Evolutionary conservation across 1,284 basidiomycete species (phyloP), one percentile per base, ranked within the genome.

Genomic region (Ustanciosporium gigantosporum): DNA sequence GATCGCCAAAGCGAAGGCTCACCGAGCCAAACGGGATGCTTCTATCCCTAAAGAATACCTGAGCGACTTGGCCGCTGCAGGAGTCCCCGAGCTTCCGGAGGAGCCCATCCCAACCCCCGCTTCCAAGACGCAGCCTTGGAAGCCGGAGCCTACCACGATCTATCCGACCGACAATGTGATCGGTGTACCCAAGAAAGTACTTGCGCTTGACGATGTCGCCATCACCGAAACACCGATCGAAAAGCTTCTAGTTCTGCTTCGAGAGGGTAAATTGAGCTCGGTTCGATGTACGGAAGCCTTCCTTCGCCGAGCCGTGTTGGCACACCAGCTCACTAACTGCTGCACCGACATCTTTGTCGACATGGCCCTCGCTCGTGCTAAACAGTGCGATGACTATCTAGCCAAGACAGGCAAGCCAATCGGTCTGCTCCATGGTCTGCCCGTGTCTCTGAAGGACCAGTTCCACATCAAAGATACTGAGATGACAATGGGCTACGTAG

Each of bases 401-500:
- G 81, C 82, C 2, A 64, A 72, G 14, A 87, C 86, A 0, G 83
- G 83, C 31, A 80, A 80, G 51, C 69, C 88, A 22, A 82, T 82
- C 19, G 90, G 91, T 0, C 84, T 85, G 13, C 45, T 76, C 2
- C 68, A 76, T 35, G 70, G 72, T 16, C 84, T 93, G 19, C 91
- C 91, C 6, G 83, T 90, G 43, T 84, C 85, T 75, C 79, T 87
- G 72, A 88, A 93, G 75, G 57, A 60, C 19, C 46, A 49, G n/a
- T 81, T 79, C 67, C 83, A 88, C 64, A 82, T 90, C 48, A 74
- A 78, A 34, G 88, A 86, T 4, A 82, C 84, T 20, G 88, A 91
- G 70, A 78, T 84, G 1, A 85, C 85, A 9, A 81, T 90, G 36
- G 90, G 90, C 3, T 90, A 87, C 71, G 86, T 87, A 1, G 81